A percentile compares a stretch with the other conserved stretches of the same genome.
These are phyloP conservation scores for Neurospora hispaniola DNA, from an alignment of 495 filamentous ascomycete species.

Conservation along the genomic window DNA sequence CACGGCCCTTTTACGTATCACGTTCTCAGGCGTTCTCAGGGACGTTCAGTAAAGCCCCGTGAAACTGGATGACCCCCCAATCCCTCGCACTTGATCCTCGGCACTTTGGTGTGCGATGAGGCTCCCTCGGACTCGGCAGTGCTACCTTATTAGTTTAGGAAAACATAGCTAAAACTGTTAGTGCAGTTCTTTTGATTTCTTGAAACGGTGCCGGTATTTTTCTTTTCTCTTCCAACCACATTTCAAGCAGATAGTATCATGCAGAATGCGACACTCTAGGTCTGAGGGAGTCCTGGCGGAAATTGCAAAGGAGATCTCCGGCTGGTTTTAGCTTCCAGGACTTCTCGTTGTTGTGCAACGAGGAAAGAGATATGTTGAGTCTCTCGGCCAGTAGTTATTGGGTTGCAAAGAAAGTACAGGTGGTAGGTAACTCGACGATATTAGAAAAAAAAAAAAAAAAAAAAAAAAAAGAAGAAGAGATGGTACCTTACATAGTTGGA, in stretches of 20 bases:
- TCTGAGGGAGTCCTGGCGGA: neutral
- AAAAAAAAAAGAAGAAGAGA: neutral
- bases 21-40: neutral
- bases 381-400: neutral
- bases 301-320: neutral
- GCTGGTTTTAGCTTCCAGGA: neutral
- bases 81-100: no score
- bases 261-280: neutral
- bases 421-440: neutral
- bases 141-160: neutral
- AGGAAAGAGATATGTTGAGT: neutral
- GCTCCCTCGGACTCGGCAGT: neutral
- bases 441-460: neutral
- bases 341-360: neutral
- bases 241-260: neutral
- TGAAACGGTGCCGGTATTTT: neutral
- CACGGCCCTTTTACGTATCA: neutral
- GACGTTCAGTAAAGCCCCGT: neutral
- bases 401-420: neutral
- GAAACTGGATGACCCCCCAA: neutral
- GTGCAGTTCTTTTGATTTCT: neutral
- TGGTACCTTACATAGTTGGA: neutral
- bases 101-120: neutral
- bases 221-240: neutral
- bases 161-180: neutral